Base-by-base conservation (phyloP, 2,329 filamentous ascomycete genomes). In the Dactylellina cionopaga region DNA sequence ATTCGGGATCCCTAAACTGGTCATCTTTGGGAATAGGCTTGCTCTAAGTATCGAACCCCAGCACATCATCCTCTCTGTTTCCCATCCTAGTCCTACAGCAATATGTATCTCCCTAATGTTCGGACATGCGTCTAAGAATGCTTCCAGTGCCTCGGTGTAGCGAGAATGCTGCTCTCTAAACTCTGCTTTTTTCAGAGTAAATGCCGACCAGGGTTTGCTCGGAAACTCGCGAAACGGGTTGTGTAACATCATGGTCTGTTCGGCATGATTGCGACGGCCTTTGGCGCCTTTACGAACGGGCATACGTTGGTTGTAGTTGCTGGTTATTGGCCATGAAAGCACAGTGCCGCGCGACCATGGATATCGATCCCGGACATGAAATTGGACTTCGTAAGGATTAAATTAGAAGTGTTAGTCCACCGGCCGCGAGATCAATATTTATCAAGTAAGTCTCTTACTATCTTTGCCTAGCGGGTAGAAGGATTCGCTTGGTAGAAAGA, bases 401-500 rank as follows among this genome's bases (percentile, higher is more conserved):
- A 29, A 4, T 27, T 41, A 41, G 10, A 19, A 15, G 15, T 22
- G 10, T 39, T 4, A 17, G 35, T 44, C 15, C 11, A 0, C 11
- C 22, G 15, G 13, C 9, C 5, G 3, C 1, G 25, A 47, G 37
- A 11, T 9, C 1, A 25, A 13, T 37, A 3, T 6, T 19, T 24
- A 5, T 10, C 10, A 7, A 10, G 24, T 7, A 41, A 41, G 22
- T 54, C 3, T 5, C 56, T 31, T 71, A 71, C 66, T 58, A 31
- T 59, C 37, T 54, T 59, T 51, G 24, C 58, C 66, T 15, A 71
- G 31, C n/a, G 66, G 66, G 33, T 58, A 71, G 44, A 71, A 71
- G 0, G 41, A 58, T 54, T 71, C 66, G 41, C 66, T 71, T 1
- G 58, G 58, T 3, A 71, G 24, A 25, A 64, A 71, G 5, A 71